Conservation (phyloP, 2,329 filamentous ascomycete species). For the Aureobasidium pullulans region DNA sequence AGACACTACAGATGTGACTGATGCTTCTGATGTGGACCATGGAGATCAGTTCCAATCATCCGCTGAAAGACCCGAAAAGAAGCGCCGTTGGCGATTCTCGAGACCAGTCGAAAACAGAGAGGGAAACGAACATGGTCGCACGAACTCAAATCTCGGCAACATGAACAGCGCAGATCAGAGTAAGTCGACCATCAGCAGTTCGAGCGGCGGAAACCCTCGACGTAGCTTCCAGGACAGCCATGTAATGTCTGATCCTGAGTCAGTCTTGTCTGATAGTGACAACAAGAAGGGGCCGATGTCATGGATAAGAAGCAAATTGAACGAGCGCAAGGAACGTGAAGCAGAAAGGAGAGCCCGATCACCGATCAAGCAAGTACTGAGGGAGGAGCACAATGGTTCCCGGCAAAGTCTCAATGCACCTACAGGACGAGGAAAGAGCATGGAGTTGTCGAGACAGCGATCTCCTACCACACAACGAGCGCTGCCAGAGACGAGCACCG, state of each 20-base stretch:
- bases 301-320: constrained; percentile 59
- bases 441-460: constrained; percentile 9
- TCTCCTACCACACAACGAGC: not conserved
- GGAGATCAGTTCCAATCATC: constrained; percentile 49
- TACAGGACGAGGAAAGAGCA: constrained; percentile 6
- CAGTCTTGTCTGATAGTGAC: constrained; percentile 10
- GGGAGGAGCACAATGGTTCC: constrained; percentile 31
- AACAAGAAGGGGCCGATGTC: constrained; percentile 49
- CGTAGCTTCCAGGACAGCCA: constrained; percentile 10
- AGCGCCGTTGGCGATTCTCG: constrained; percentile 66
- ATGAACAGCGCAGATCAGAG: constrained; percentile 15
- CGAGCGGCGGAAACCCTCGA: not conserved
- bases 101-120: constrained; percentile 21
- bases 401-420: constrained; percentile 26
- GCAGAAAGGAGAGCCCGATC: constrained; percentile 39
- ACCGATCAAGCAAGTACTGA: constrained; percentile 29
- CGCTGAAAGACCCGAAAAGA: constrained; percentile 58
- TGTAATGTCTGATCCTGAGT: constrained; percentile 10
- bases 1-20: constrained; percentile 71
- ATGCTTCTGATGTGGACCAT: constrained; percentile 67
- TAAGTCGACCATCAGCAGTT: constrained; percentile 16
- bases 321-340: constrained; percentile 49
- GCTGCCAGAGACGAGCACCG: not conserved
- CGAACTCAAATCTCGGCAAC: constrained; percentile 7
- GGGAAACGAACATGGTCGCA: not conserved